Conservation (phyloP, 2,329 filamentous ascomycete species). For the Ambrosiella beaveri region DNA sequence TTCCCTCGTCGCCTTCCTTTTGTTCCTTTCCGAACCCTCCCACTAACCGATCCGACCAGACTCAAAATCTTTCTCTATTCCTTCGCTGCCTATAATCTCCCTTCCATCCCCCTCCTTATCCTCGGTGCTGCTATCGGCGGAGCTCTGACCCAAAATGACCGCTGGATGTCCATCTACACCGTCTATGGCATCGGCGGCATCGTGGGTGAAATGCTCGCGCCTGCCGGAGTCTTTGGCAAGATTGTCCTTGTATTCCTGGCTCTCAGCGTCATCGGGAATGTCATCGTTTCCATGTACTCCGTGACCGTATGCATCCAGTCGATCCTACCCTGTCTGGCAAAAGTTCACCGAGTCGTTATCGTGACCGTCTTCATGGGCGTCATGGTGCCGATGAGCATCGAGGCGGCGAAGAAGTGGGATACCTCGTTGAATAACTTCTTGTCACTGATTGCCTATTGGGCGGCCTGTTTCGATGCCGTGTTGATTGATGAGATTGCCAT, state of each 20-base stretch:
- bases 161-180: slow-evolving; percentile 19
- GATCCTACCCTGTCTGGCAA: slow-evolving; percentile 23
- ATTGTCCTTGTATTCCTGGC: slow-evolving; percentile 22
- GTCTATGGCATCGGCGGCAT: slow-evolving; percentile 19
- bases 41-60: neutral
- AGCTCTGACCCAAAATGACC: slow-evolving; percentile 18
- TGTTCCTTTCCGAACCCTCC: neutral
- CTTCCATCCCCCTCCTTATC: slow-evolving; percentile 20
- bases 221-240: slow-evolving; percentile 20
- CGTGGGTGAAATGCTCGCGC: slow-evolving; percentile 19
- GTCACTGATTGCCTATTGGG: slow-evolving; percentile 30
- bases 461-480: slow-evolving; percentile 26
- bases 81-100: slow-evolving; percentile 20
- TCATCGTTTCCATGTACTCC: slow-evolving; percentile 24
- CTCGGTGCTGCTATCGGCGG: slow-evolving; percentile 25
- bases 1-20: slow-evolving; percentile 8
- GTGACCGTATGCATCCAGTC: slow-evolving; percentile 26
- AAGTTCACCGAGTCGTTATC: slow-evolving; percentile 27
- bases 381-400: slow-evolving; percentile 24
- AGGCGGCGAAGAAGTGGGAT: slow-evolving; percentile 24
- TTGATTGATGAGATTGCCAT: slow-evolving; percentile 27
- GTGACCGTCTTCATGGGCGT: slow-evolving; percentile 24
- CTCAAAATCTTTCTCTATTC: slow-evolving; percentile 31
- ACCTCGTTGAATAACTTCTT: slow-evolving; percentile 28
- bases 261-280: slow-evolving; percentile 23